A percentile compares a stretch with the other conserved stretches of the same genome.
Conservation (phyloP, 495 filamentous ascomycete species). For the Cladorrhinum samala region DNA sequence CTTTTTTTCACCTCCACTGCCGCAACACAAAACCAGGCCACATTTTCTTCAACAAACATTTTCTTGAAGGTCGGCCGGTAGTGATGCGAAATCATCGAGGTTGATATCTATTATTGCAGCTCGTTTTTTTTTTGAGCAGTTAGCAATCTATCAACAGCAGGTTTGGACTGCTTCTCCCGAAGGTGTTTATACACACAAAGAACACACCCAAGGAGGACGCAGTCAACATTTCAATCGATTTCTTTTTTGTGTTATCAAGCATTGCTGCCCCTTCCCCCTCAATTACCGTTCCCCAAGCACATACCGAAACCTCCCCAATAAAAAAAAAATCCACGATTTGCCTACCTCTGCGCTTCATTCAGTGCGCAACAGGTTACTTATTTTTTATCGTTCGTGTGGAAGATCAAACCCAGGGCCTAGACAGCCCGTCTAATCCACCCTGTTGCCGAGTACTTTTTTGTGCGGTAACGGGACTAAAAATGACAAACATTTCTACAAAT, state of each 20-base stretch:
- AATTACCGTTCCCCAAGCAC: no score
- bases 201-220: no score
- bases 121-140: not conserved
- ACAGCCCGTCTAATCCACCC: conserved; percentile 60
- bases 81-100: no score
- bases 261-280: no score
- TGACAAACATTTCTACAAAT: conserved; percentile 43
- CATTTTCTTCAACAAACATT: no score
- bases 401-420: conserved; percentile 53
- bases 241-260: not conserved
- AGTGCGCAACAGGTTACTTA: conserved; percentile 49
- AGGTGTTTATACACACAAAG: no score
- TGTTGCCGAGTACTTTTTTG: conserved; percentile 40
- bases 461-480: conserved; percentile 54
- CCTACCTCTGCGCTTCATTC: conserved; percentile 47
- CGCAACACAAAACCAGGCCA: no score
- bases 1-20: no score
- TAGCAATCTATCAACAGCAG: not conserved
- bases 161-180: no score
- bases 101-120: not conserved
- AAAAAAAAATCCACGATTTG: conserved; percentile 45
- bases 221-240: no score
- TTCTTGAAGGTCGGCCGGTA: no score
- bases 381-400: conserved; percentile 54
- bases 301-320: no score